Percentiles rank a stretch among this genome's conserved stretches.
Evolutionary conservation across 2,329 filamentous ascomycete species (phyloP).

Genomic region (Aspergillus tubingensis): DNA sequence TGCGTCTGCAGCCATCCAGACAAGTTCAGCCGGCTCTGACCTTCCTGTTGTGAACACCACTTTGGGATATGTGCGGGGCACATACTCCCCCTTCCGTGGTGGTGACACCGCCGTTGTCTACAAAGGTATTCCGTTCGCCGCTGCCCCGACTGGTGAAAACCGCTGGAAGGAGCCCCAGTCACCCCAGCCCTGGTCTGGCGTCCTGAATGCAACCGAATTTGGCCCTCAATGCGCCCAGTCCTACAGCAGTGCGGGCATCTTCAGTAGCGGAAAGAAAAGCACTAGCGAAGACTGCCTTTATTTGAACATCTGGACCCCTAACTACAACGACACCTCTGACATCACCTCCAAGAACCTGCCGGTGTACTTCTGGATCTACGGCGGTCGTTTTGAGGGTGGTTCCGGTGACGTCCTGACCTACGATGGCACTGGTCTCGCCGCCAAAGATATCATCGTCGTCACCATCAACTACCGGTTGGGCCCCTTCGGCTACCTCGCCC

Average conservation of each 20-base stretch:
- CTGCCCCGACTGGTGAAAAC: slow-evolving; percentile 12
- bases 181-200: slow-evolving; percentile 13
- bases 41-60: slow-evolving; percentile 14
- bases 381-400: slow-evolving; percentile 20
- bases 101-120: slow-evolving; percentile 23
- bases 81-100: slow-evolving; percentile 23
- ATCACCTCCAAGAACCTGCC: slow-evolving; percentile 27
- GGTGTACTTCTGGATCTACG: slow-evolving; percentile 24
- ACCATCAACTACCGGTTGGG: slow-evolving; percentile 36
- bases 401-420: slow-evolving; percentile 23
- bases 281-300: slow-evolving; percentile 32
- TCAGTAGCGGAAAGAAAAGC: slow-evolving; percentile 33
- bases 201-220: slow-evolving; percentile 19
- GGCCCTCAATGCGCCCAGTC: slow-evolving; percentile 29
- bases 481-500: slow-evolving; percentile 32
- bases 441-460: slow-evolving; percentile 26
- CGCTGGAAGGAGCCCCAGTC: slow-evolving; percentile 12
- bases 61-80: slow-evolving; percentile 25
- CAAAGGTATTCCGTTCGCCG: slow-evolving; percentile 29
- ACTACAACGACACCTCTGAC: slow-evolving; percentile 21
- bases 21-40: background rate
- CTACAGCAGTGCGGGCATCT: slow-evolving; percentile 22
- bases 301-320: slow-evolving; percentile 27
- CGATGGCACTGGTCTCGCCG: slow-evolving; percentile 23
- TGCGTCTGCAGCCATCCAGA: background rate